Evolutionary conservation across 1,284 basidiomycete species (phyloP).

Genomic region (Ceratobasidium sp.): DNA sequence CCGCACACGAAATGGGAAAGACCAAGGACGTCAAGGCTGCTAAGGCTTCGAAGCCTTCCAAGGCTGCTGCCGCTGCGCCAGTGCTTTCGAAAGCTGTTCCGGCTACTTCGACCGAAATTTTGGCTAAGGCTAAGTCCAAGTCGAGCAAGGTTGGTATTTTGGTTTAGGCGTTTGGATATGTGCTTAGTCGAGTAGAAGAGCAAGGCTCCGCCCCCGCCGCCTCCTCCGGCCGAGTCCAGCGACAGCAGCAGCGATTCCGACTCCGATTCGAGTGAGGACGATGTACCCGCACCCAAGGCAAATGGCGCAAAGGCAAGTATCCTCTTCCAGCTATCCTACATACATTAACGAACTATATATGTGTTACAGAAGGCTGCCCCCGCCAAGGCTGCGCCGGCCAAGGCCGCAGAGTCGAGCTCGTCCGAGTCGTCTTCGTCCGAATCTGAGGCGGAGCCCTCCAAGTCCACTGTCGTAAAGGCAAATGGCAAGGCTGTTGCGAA

Average conservation of each 20-base stretch:
- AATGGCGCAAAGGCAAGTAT: constrained; percentile 27
- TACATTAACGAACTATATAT: not conserved
- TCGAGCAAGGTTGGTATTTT: constrained; percentile 37
- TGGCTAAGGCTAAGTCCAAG: constrained; percentile 25
- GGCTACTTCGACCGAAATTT: constrained; percentile 18
- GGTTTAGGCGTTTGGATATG: not conserved
- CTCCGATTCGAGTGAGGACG: constrained; percentile 44
- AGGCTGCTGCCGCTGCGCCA: constrained; percentile 51
- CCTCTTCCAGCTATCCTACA: not conserved
- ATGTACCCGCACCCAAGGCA: constrained; percentile 37
- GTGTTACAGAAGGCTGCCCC: constrained; percentile 25
- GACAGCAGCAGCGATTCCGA: too few relatives aligned
- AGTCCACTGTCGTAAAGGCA: constrained; percentile 43
- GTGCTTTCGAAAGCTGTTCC: constrained; percentile 42
- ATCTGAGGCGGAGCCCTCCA: constrained; percentile 49
- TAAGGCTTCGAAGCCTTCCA: constrained; percentile 51
- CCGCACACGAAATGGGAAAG: constrained; percentile 14
- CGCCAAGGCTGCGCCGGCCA: constrained; percentile 43
- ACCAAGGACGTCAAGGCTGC: constrained; percentile 3
- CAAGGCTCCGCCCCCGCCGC: constrained; percentile 36
- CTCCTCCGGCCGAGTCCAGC: constrained; percentile 41
- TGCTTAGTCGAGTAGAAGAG: constrained; percentile 25
- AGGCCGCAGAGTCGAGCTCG: constrained; percentile 36
- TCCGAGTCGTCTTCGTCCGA: constrained; percentile 32
- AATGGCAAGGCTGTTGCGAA: constrained; percentile 41